These are phyloP conservation scores for Eimeria mitis DNA, from an alignment of 169 alveolate species.

Conservation along the genomic window DNA sequence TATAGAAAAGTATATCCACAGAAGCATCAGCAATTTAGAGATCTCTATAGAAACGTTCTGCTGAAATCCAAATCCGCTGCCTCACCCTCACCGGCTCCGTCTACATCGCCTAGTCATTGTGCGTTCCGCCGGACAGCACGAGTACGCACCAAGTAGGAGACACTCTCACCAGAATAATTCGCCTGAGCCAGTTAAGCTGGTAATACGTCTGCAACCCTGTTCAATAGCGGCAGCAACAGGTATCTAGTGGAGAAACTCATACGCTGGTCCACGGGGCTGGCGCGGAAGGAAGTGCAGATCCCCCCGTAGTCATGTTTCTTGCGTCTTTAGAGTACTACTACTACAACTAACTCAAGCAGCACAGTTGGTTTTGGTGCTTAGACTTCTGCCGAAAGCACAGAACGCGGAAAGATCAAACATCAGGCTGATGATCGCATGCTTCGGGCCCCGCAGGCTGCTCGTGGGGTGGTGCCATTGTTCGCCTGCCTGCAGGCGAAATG, in stretches of 20 bases:
- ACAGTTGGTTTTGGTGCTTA: background rate
- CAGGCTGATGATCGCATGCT: constrained; percentile 61
- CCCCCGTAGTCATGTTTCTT: background rate
- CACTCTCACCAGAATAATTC: background rate
- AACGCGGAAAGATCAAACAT: background rate
- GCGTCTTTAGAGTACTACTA: background rate
- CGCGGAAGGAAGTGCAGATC: background rate
- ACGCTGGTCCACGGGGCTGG: constrained; percentile 45
- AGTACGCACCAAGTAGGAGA: background rate
- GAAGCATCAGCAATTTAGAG: background rate
- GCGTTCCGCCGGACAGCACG: background rate
- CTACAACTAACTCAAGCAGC: background rate
- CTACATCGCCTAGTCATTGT: background rate
- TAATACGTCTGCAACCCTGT: background rate
- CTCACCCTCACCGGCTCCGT: background rate
- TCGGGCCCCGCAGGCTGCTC: constrained; percentile 75
- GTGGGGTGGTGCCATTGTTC: constrained; percentile 52
- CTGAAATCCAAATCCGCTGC: background rate
- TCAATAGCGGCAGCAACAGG: background rate
- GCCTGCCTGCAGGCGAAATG: background rate
- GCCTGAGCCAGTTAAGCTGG: background rate
- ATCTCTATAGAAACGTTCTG: background rate
- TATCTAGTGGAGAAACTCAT: background rate
- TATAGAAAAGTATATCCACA: background rate
- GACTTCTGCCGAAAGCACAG: background rate